These are phyloP conservation scores for Neckera pumila DNA, from an alignment of 225 moss, liverwort and hornwort genomes.

Conservation along the genomic window DNA sequence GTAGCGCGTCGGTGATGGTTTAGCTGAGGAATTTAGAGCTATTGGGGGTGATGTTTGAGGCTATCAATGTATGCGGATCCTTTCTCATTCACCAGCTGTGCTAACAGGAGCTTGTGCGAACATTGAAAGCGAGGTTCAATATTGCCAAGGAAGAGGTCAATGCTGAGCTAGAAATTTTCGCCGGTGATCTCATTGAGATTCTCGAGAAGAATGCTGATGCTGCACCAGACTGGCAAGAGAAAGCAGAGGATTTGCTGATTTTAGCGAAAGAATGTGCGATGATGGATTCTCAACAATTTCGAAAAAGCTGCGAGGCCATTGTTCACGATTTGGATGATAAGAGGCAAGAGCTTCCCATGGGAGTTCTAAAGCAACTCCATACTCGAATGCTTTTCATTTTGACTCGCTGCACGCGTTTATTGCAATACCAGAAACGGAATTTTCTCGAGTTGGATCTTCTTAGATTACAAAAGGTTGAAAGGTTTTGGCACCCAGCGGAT, in stretches of 20 bases:
- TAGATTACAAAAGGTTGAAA: slow-evolving; percentile 60
- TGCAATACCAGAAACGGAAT: slow-evolving; percentile 89
- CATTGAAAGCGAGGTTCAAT: slow-evolving; percentile 78
- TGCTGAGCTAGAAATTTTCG: slow-evolving; percentile 83
- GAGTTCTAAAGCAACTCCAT: slow-evolving; percentile 83
- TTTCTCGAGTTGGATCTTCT: slow-evolving; percentile 70
- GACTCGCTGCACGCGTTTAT: slow-evolving; percentile 90
- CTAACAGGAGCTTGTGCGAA: slow-evolving; percentile 76
- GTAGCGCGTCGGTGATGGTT: background rate
- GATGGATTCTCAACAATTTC: slow-evolving; percentile 73
- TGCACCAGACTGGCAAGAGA: slow-evolving; percentile 72
- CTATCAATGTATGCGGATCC: background rate
- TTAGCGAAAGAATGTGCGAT: slow-evolving; percentile 78
- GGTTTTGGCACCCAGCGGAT: slow-evolving; percentile 39
- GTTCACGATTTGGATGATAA: slow-evolving; percentile 97
- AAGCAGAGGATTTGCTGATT: slow-evolving; percentile 80
- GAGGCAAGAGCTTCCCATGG: slow-evolving; percentile 88
- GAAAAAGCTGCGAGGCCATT: slow-evolving; percentile 79
- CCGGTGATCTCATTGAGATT: slow-evolving; percentile 84
- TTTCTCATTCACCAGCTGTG: background rate
- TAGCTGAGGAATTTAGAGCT: background rate
- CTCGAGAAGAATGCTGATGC: slow-evolving; percentile 81
- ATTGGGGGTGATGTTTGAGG: background rate
- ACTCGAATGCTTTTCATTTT: slow-evolving; percentile 96
- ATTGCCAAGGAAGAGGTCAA: slow-evolving; percentile 95